Base-by-base conservation (phyloP, 1,139 yeast species). In the Saccharomyces hybrid region DNA sequence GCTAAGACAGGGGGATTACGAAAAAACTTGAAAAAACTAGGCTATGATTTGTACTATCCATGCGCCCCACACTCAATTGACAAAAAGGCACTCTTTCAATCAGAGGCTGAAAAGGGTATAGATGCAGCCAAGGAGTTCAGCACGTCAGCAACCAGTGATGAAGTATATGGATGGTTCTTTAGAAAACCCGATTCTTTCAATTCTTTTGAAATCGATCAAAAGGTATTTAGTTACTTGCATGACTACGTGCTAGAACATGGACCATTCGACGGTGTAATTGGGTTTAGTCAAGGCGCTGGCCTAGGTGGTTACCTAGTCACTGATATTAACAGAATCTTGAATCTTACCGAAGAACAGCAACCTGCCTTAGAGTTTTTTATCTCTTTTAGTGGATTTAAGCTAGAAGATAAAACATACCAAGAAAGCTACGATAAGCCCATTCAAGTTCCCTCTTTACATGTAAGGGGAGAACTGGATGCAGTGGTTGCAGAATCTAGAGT, bases 271-370 rank as follows among this genome's bases (percentile, higher is more conserved):
- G 98, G 97, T 1, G 73, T 91, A n/a, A 71, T 91, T 55, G 97
- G 97, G 2, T 93, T 93, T 65, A 84, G 95, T 42, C 98, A 91
- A 71, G 99, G 98, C 53, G 95, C 96, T 0, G 95, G 95, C 1
- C 72, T 91, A 66, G 81, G 89, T 1, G 86, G 84, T 2, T 72
- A 79, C 16, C 60, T 82, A 3, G 70, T 79, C 48, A 78, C 79
- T 38, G 66, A 73, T 31, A 67, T 80, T 49, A 64, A 70, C 47
- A 62, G 71, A 31, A 56, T 78, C 3, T 54, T 73, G 16, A 57
- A 59, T 31, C 56, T 67, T 49, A 55, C 65, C 11, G 50, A 59
- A 42, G 59, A 59, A 12, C 57, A 67, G 31, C 80, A 77, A 56
- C 77, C 76, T 12, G 74, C 79, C 4, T 72, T 88, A 60, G 80